phyloP scores from a whole-genome alignment of 495 filamentous ascomycete genomes.

The Xylaria sp. region DNA sequence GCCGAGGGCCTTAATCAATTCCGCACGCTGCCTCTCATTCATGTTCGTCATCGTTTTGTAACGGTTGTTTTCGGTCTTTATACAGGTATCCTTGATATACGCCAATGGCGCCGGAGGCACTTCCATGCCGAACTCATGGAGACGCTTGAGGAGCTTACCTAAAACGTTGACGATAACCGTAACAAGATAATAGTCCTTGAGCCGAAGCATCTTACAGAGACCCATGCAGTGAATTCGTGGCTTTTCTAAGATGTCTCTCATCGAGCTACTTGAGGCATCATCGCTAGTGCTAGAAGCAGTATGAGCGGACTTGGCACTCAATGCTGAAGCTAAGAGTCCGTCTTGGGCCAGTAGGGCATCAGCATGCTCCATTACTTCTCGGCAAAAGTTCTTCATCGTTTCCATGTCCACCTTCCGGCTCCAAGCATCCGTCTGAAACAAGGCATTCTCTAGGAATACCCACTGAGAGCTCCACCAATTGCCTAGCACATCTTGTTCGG shows the following conservation, averaged over 20 bases:
- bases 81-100: slow-evolving; percentile 66
- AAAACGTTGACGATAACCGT: slow-evolving; percentile 69
- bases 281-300: slow-evolving; percentile 50
- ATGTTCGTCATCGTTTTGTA: slow-evolving; percentile 73
- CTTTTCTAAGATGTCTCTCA: slow-evolving; percentile 64
- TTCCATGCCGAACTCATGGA: slow-evolving; percentile 72
- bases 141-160: slow-evolving; percentile 70
- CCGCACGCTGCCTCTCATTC: slow-evolving; percentile 77
- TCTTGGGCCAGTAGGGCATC: slow-evolving; percentile 85
- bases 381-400: slow-evolving; percentile 86
- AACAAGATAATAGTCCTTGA: slow-evolving; percentile 84
- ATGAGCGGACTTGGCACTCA: slow-evolving; percentile 53
- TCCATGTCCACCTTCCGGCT: slow-evolving; percentile 70
- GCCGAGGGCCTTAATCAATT: slow-evolving; percentile 79
- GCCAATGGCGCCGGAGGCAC: slow-evolving; percentile 65
- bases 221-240: slow-evolving; percentile 68
- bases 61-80: slow-evolving; percentile 39
- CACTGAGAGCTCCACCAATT: slow-evolving; percentile 85
- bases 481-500: slow-evolving; percentile 68
- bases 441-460: slow-evolving; percentile 79
- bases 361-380: slow-evolving; percentile 92
- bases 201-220: slow-evolving; percentile 81
- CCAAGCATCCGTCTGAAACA: slow-evolving; percentile 83
- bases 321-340: slow-evolving; percentile 73
- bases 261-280: slow-evolving; percentile 50